A percentile compares a stretch with the other conserved stretches of the same genome.
These are phyloP conservation scores for Setaria italica DNA, from an alignment of 202 grass and related monocot genomes.

Conservation along the genomic window DNA sequence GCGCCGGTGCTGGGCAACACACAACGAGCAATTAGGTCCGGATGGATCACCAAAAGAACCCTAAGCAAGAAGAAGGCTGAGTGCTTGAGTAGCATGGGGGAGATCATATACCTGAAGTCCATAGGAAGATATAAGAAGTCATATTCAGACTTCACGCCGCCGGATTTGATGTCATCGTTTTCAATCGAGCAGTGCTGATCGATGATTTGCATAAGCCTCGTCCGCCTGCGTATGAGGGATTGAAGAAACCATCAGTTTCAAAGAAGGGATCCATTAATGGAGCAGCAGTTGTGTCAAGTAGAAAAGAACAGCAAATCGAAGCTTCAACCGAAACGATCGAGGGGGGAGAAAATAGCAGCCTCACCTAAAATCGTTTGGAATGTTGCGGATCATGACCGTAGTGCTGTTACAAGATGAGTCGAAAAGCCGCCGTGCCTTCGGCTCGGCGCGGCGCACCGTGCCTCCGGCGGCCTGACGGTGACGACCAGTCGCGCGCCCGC, in stretches of 20 bases:
- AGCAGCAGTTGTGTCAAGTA: too few relatives aligned
- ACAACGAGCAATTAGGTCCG: not conserved
- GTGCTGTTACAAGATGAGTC: not conserved
- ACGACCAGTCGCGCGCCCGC: not conserved
- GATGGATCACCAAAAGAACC: not conserved
- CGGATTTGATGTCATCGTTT: slow-evolving; percentile 17
- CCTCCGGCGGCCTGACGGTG: not conserved
- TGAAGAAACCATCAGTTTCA: too few relatives aligned
- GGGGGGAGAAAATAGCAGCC: not conserved
- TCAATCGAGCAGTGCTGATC: slow-evolving; percentile 47
- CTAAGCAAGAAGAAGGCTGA: not conserved
- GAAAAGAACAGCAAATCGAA: not conserved
- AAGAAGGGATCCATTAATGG: too few relatives aligned
- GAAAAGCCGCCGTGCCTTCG: not conserved
- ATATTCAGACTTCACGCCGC: slow-evolving; percentile 30
- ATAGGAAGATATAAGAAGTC: slow-evolving; percentile 71
- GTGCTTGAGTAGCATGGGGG: not conserved
- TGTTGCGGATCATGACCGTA: slow-evolving; percentile 42
- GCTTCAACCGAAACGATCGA: not conserved
- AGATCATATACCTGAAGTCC: slow-evolving; percentile 56
- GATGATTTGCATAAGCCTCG: slow-evolving; percentile 35
- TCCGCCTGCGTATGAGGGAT: slow-evolving; percentile 4
- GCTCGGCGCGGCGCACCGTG: not conserved
- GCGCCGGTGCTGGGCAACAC: slow-evolving; percentile 28
- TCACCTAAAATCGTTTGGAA: slow-evolving; percentile 46